These are phyloP conservation scores for Saraca asoca DNA, from an alignment of 331 rosid genomes.

Conservation along the genomic window DNA sequence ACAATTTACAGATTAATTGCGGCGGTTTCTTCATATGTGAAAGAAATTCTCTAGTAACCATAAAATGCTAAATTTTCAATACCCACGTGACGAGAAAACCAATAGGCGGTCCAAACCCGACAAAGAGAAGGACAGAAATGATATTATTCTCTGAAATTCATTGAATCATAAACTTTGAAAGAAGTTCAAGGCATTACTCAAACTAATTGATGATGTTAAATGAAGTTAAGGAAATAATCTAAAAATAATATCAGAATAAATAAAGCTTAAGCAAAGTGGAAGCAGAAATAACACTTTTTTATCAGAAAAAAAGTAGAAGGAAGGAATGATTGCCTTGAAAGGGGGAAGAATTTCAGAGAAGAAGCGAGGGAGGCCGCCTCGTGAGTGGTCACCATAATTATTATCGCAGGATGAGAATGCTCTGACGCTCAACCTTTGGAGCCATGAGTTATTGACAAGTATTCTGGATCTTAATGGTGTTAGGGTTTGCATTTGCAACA, in stretches of 20 bases:
- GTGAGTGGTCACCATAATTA: conserved; percentile 63
- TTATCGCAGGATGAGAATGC: conserved; percentile 59
- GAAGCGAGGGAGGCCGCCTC: conserved; percentile 93
- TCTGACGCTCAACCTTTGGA: conserved; percentile 45
- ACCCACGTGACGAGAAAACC: conserved; percentile 10
- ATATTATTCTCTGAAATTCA: not conserved
- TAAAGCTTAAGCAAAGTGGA: too few relatives aligned
- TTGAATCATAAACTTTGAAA: not conserved
- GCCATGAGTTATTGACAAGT: conserved; percentile 37
- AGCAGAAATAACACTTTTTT: too few relatives aligned
- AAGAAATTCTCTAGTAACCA: not conserved
- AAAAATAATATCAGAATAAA: not conserved
- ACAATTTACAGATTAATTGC: not conserved
- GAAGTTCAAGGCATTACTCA: not conserved
- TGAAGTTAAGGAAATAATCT: not conserved
- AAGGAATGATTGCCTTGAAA: conserved; percentile 55
- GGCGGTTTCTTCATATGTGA: not conserved
- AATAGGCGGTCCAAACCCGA: not conserved
- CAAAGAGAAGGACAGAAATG: not conserved
- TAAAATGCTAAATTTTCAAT: not conserved
- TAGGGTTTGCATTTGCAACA: conserved; percentile 64
- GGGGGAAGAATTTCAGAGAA: conserved; percentile 72
- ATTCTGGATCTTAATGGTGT: conserved; percentile 36
- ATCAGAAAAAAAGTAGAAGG: not conserved
- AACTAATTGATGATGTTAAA: not conserved